phyloP scores from a whole-genome alignment of 768 basidiomycete species.

The Suillus cothurnatus region DNA sequence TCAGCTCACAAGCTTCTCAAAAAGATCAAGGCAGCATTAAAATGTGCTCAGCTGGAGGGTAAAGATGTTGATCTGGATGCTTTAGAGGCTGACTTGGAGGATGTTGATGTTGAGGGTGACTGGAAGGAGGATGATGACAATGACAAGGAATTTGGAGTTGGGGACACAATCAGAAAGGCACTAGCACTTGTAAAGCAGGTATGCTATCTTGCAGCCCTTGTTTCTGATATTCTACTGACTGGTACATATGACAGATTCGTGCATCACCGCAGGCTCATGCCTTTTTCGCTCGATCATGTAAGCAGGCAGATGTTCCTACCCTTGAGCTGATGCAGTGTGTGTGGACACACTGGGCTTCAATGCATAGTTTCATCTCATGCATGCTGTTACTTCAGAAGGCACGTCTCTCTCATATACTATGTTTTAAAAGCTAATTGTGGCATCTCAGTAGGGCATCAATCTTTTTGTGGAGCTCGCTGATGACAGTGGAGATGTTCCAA shows the following conservation, averaged over 20 bases:
- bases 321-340: no score
- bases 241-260: no score
- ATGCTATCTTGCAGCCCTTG: neutral
- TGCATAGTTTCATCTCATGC: neutral
- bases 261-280: no score
- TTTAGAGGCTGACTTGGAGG: neutral
- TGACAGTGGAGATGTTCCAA: conserved; percentile 24
- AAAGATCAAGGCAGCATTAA: neutral
- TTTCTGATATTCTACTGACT: no score
- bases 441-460: neutral
- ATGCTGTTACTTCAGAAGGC: no score
- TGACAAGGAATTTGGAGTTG: neutral
- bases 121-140: neutral
- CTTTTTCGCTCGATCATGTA: no score
- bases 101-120: neutral
- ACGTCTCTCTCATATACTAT: no score
- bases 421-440: neutral
- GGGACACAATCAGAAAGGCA: neutral
- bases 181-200: neutral
- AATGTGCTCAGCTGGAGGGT: neutral
- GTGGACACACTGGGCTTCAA: no score
- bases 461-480: conserved; percentile 26
- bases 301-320: no score
- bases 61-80: neutral
- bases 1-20: neutral